phyloP scores from a whole-genome alignment of 2,329 filamentous ascomycete genomes.

The Lecanicillium sp. region DNA sequence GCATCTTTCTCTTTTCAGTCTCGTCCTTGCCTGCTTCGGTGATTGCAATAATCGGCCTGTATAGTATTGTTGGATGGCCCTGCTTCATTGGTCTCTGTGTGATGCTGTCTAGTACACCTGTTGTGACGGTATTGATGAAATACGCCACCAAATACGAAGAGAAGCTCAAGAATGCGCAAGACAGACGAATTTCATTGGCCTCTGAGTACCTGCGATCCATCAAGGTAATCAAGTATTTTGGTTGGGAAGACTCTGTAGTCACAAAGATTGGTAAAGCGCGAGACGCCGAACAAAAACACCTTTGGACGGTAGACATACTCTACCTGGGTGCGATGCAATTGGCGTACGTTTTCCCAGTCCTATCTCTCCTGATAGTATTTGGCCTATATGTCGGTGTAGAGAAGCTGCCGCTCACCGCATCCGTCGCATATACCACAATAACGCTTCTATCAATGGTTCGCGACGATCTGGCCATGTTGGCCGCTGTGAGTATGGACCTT shows the following conservation, averaged over 20 bases:
- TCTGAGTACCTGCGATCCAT: constrained; percentile 51
- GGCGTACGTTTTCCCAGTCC: constrained; percentile 41
- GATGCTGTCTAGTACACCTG: constrained; percentile 36
- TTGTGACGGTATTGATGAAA: constrained; percentile 41
- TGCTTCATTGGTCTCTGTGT: constrained; percentile 41
- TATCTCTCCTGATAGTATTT: constrained; percentile 47
- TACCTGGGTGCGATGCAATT: constrained; percentile 37
- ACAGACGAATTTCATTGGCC: constrained; percentile 48
- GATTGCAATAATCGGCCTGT: constrained; percentile 42
- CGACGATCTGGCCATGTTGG: constrained; percentile 40
- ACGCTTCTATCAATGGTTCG: constrained; percentile 44
- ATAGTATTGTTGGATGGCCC: constrained; percentile 46
- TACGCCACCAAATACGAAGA: constrained; percentile 40
- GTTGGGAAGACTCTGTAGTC: constrained; percentile 47
- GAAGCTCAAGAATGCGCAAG: constrained; percentile 44
- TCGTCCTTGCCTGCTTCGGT: constrained; percentile 31
- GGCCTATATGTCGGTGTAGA: constrained; percentile 39
- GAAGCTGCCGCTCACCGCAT: constrained; percentile 40
- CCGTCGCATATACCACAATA: constrained; percentile 48
- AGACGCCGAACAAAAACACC: constrained; percentile 40
- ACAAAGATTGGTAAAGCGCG: constrained; percentile 40
- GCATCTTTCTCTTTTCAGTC: constrained; percentile 35
- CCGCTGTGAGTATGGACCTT: constrained; percentile 28
- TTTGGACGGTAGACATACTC: constrained; percentile 44
- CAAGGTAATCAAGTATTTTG: constrained; percentile 52